phyloP scores from a whole-genome alignment of 2,329 filamentous ascomycete species.

The Trichophyton mentagrophytes region DNA sequence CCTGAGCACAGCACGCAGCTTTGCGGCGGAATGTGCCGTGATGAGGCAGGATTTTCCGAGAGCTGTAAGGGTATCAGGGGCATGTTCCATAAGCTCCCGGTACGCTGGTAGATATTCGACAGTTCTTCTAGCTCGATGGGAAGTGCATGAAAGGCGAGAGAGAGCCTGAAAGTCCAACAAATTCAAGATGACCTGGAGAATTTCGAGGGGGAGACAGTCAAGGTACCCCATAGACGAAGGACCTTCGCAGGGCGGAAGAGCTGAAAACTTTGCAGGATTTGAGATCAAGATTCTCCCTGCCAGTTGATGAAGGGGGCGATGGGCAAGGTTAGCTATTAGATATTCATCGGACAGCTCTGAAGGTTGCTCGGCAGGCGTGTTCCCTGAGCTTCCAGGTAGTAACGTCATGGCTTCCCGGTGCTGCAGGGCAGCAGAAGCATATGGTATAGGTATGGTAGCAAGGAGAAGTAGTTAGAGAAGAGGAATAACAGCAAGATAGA shows the following conservation, averaged over 20 bases:
- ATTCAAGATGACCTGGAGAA: conserved; percentile 19
- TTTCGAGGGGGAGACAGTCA: conserved; percentile 14
- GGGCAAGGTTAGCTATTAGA: neutral
- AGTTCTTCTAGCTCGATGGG: conserved; percentile 16
- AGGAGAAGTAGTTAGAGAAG: no score
- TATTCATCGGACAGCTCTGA: neutral
- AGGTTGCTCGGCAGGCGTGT: neutral
- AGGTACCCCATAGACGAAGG: neutral
- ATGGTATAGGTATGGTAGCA: no score
- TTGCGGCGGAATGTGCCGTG: conserved; percentile 14
- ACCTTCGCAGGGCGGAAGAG: neutral
- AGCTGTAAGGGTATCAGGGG: conserved; percentile 18
- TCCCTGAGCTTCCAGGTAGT: neutral
- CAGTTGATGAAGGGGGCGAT: neutral
- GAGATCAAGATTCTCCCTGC: neutral
- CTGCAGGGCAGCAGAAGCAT: no score
- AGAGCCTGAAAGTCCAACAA: conserved; percentile 17
- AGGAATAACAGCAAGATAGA: no score
- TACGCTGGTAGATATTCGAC: conserved; percentile 24
- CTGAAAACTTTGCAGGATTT: neutral
- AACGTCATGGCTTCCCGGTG: neutral
- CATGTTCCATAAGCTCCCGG: conserved; percentile 34
- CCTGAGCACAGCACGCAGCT: conserved; percentile 16
- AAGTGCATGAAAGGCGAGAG: conserved; percentile 20
- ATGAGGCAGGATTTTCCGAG: conserved; percentile 18